Base-by-base conservation (phyloP, 805 yeast species). In the Debaryomyces hansenii region DNA sequence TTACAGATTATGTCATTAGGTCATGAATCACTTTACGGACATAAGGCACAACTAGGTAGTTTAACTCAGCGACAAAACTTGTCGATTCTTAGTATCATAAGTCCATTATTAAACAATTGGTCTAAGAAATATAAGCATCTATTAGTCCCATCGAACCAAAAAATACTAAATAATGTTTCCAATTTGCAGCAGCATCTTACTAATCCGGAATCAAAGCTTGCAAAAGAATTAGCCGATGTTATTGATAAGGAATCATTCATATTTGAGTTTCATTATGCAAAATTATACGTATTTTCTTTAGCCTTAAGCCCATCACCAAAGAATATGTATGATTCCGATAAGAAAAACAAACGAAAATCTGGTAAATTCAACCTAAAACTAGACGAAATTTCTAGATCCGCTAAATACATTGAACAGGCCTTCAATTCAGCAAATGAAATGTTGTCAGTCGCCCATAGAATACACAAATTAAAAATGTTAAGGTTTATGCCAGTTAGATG, bases 401-500 rank as follows among this genome's bases (percentile, higher is more conserved):
- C 95, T 1, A 79, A 83, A 55, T 90, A 84, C 66, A 87, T 90
- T 20, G 90, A 84, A 49, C 73, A 83, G 45, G 97, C 97, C 0
- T 88, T 85, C 54, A 80, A 75, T 48, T 85, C 97, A 0, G 97
- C 97, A 1, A 83, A 84, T 56, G 95, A 87, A 59, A 79, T 88
- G 56, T 67, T 91, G 21, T 75, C 78, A 20, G 84, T 86, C 4
- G 87, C 91, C 4, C 81, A 80, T 46, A 67, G 94, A 34, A 82
- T 90, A 5, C 88, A 85, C 56, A 74, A 74, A 50, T 66, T 85
- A 48, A 80, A 78, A 48, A 67, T 85, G 72, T 67, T 90, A 44
- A 74, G 82, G 47, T 85, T 77, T 59, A 89, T 90, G 84, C 97
- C 98, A 1, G 90, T 90, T n/a, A 72, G 96, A 51, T 90, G 97